phyloP scores from a whole-genome alignment of 1,284 basidiomycete genomes.

The Ceratobasidium sp. region DNA sequence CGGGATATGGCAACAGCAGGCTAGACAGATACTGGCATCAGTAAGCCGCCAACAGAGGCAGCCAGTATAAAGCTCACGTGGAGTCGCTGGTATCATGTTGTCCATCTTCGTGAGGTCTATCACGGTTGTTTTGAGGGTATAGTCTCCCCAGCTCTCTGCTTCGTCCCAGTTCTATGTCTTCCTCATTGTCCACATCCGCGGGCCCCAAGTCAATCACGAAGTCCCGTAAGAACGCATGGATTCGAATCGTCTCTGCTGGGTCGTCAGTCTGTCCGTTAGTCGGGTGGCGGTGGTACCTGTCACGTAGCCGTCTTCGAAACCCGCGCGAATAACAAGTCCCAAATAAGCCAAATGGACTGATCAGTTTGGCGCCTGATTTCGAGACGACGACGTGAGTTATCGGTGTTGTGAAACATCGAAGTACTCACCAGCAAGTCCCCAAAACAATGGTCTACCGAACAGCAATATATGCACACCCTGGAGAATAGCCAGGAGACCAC shows the following conservation, averaged over 20 bases:
- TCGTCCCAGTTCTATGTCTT: too few species aligned
- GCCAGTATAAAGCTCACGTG: too few species aligned
- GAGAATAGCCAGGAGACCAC: constrained; percentile 17
- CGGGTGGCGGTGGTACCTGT: background rate
- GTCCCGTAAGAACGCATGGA: constrained; percentile 6
- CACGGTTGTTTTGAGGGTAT: too few species aligned
- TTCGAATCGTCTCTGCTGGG: background rate
- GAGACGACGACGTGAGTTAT: too few species aligned
- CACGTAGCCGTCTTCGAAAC: background rate
- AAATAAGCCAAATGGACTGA: constrained; percentile 5
- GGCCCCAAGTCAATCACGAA: constrained; percentile 28
- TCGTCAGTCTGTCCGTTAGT: background rate
- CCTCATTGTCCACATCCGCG: constrained; percentile 13
- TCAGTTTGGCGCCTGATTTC: constrained; percentile 1
- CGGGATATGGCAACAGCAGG: too few species aligned
- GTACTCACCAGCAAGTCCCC: constrained; percentile 12
- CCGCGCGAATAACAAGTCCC: background rate
- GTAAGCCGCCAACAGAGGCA: too few species aligned
- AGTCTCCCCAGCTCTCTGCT: too few species aligned
- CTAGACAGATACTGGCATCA: too few species aligned
- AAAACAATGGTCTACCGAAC: constrained; percentile 22
- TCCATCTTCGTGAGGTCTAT: too few species aligned
- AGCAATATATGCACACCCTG: constrained; percentile 9
- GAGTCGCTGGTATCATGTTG: too few species aligned
- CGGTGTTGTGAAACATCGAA: background rate